These are phyloP conservation scores for Clausena lansium DNA, from an alignment of 345 rosid species.

Conservation along the genomic window DNA sequence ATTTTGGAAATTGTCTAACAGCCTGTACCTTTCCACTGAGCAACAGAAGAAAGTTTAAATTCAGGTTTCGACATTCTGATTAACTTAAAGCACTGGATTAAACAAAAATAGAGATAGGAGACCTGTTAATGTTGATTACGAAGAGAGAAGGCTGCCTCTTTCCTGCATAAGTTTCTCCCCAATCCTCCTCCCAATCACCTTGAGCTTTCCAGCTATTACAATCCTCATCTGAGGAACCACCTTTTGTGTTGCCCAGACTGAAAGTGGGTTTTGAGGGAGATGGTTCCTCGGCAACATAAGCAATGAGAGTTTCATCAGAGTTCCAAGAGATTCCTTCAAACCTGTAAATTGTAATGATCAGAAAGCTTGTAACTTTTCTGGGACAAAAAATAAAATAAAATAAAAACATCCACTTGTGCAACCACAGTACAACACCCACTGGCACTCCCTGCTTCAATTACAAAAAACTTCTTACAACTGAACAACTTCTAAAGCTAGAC, in stretches of 20 bases:
- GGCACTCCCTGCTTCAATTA: not conserved
- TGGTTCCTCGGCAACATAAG: constrained; percentile 85
- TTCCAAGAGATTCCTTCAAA: constrained; percentile 98
- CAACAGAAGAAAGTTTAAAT: constrained; percentile 9
- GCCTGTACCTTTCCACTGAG: constrained; percentile 71
- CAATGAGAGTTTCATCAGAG: constrained; percentile 66
- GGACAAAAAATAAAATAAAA: not conserved
- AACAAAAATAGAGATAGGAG: constrained; percentile 12
- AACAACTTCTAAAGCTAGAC: not conserved
- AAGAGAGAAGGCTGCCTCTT: constrained; percentile 80
- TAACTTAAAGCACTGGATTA: constrained; percentile 3
- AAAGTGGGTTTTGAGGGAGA: constrained; percentile 63
- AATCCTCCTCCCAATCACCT: constrained; percentile 96
- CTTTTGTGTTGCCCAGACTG: constrained; percentile 56
- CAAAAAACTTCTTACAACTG: constrained; percentile 7
- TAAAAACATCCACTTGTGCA: not conserved
- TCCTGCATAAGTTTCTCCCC: constrained; percentile 96
- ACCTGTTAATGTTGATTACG: constrained; percentile 67
- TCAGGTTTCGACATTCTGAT: constrained; percentile 4
- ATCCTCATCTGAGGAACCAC: constrained; percentile 52
- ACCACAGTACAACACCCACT: not conserved
- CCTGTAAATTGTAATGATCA: constrained; percentile 50
- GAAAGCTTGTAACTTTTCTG: constrained; percentile 15
- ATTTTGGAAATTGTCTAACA: constrained; percentile 65
- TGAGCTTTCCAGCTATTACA: constrained; percentile 81